Percentiles rank a stretch among this genome's conserved stretches.
phyloP scores from a whole-genome alignment of 139 green algal species.

The Chlamydomonas eustigma region DNA sequence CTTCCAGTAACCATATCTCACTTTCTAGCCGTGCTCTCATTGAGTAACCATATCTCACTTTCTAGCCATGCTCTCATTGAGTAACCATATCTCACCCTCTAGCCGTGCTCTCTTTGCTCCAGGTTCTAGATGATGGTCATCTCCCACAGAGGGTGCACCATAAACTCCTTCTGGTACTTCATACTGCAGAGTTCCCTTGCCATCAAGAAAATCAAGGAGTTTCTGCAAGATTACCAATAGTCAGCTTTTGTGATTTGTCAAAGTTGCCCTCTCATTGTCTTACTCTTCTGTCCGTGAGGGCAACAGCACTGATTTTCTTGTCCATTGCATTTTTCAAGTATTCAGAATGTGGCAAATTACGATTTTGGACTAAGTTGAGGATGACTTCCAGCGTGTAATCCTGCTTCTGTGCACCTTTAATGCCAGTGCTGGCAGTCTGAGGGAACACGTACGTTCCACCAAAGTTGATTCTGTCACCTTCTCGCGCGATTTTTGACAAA shows the following conservation, averaged over 20 bases:
- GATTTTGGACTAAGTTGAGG: constrained; percentile 28
- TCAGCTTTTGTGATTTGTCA: neutral
- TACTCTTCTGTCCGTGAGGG: constrained; percentile 30
- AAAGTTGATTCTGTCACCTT: constrained; percentile 27
- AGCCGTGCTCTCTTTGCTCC: constrained; percentile 34
- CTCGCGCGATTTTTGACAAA: constrained; percentile 14
- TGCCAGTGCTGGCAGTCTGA: constrained; percentile 20
- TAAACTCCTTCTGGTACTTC: constrained; percentile 8
- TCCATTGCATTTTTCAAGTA: constrained; percentile 20
- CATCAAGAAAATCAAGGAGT: constrained; percentile 42
- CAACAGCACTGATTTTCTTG: constrained; percentile 14
- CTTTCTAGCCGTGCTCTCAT: too few relatives aligned
- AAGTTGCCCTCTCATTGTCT: too few relatives aligned
- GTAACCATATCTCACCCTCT: too few relatives aligned
- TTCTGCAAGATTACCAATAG: constrained; percentile 18
- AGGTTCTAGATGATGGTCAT: constrained; percentile 14
- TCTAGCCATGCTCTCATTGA: too few relatives aligned
- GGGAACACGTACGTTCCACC: constrained; percentile 36
- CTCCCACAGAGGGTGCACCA: neutral
- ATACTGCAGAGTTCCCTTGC: constrained; percentile 19
- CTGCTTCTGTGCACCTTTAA: constrained; percentile 7
- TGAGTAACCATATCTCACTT: too few relatives aligned
- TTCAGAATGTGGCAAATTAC: constrained; percentile 22
- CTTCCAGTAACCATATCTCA: too few relatives aligned
- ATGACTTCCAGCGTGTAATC: constrained; percentile 27